A percentile compares a stretch with the other conserved stretches of the same genome.
phyloP scores from a whole-genome alignment of 2,329 filamentous ascomycete genomes.

The Fusarium torreyae region DNA sequence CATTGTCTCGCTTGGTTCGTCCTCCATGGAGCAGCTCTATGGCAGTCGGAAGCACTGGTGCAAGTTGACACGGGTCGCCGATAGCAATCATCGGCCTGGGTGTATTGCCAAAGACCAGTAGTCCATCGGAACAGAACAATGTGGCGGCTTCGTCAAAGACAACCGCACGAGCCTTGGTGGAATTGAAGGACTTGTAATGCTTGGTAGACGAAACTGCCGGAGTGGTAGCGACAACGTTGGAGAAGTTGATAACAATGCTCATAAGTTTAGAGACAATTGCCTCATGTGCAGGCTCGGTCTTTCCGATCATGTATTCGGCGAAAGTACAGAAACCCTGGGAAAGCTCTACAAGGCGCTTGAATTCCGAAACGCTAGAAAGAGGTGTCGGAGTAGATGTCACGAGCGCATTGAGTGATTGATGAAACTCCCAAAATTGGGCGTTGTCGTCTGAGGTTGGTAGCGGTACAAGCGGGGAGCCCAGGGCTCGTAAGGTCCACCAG shows the following conservation, averaged over 20 bases:
- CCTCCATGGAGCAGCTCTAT: background rate
- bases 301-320: background rate
- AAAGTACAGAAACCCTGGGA: background rate
- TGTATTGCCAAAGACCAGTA: conserved; percentile 3
- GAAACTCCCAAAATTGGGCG: background rate
- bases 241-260: background rate
- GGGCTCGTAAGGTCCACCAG: conserved; percentile 20
- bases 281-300: accelerated
- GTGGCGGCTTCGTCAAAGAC: conserved; percentile 16
- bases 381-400: accelerated
- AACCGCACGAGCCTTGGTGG: background rate
- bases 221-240: conserved; percentile 8
- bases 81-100: conserved; percentile 17
- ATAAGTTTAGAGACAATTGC: too few relatives aligned
- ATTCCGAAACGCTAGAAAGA: accelerated
- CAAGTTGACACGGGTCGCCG: conserved; percentile 4
- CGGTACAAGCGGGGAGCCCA: background rate
- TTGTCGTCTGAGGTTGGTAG: background rate
- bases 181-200: background rate
- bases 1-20: accelerated
- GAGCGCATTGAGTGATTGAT: background rate
- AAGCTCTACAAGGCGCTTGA: background rate
- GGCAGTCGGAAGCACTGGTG: background rate
- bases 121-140: background rate
- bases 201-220: background rate